These are phyloP conservation scores for Jatropha multifida DNA, from an alignment of 441 rosid species.

Conservation along the genomic window DNA sequence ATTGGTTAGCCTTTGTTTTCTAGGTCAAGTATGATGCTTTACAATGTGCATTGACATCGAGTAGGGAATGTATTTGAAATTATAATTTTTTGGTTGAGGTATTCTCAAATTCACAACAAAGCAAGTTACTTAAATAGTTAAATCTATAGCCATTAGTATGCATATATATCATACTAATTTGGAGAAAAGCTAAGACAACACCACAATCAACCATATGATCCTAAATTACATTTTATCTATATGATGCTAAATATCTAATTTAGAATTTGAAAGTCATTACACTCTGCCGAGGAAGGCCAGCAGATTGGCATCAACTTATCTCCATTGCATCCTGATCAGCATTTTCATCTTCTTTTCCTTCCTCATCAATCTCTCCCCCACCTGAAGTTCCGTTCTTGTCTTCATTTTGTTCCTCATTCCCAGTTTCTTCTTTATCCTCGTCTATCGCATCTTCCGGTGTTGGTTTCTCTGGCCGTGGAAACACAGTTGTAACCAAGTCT, in stretches of 20 bases:
- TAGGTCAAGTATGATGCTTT: too few relatives aligned
- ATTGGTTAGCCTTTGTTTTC: too few relatives aligned
- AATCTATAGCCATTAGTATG: too few relatives aligned
- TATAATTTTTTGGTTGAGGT: too few relatives aligned
- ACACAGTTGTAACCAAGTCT: constrained; percentile 28
- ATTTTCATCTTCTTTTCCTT: constrained; percentile 3
- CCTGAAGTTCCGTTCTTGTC: neutral
- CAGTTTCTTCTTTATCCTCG: constrained; percentile 6
- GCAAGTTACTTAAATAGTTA: too few relatives aligned
- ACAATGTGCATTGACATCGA: too few relatives aligned
- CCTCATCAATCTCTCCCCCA: neutral
- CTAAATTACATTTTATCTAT: neutral
- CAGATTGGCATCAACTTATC: constrained; percentile 17
- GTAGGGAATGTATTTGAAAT: too few relatives aligned
- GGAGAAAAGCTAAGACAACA: neutral
- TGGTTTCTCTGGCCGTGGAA: constrained; percentile 31
- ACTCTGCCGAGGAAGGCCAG: neutral
- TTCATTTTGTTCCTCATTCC: constrained; percentile 15
- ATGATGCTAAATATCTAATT: neutral
- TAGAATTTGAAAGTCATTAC: neutral
- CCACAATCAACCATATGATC: too few relatives aligned
- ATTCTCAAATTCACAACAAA: too few relatives aligned
- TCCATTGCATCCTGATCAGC: constrained; percentile 17
- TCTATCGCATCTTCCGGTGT: constrained; percentile 13
- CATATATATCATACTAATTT: too few relatives aligned